Evolutionary conservation across 805 yeast species (phyloP), one percentile per base, ranked within the genome.

Genomic region (Kodamaea kaohsiungensis): DNA sequence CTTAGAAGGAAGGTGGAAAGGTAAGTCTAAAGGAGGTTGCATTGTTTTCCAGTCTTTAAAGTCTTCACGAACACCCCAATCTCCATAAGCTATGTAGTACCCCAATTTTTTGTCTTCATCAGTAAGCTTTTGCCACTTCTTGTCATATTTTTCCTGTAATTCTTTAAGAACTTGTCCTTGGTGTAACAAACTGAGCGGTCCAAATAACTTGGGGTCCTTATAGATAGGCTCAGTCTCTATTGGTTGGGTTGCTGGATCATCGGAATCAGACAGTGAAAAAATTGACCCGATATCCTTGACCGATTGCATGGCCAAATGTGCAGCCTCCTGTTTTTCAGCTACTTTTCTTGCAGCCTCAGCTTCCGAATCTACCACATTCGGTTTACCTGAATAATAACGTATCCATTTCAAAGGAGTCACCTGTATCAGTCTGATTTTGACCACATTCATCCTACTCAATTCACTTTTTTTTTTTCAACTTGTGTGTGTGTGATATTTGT

Each of bases 11-110:
- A 52, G 43, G 30, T 52, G 49, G 63, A 85, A 86, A 1, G 89
- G 88, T 53, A 86, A 70, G 65, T 87, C 91, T 48, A 77, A 78
- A 0, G 89, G 91, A 7, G 75, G 65, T 3, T 63, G 67, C 25
- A 61, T 58, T n/a, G 75, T 66, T 53, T 71, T 74, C 73, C 82
- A 75, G 58, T 75, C 75, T 49, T 70, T 68, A 53, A 86, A 79
- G 17, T 81, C 80, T 48, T 81, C 84, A 57, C 96, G 75, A 1
- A 84, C 86, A 0, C 91, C 95, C 78, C 88, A 82, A 48, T 86
- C 75, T 1, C 92, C 92, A 67, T 84, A 88, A 0, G 86, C 78
- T 30, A 86, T 76, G 70, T 78, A 85, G 65, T 83, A 86, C 8
- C 83, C 78, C 58, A 86, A 72, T 56, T 79, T 73, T 63, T 87